Evolutionary conservation across 306 rosid species (phyloP), one percentile per base, ranked within the genome.

Genomic region (Purshia tridentata): DNA sequence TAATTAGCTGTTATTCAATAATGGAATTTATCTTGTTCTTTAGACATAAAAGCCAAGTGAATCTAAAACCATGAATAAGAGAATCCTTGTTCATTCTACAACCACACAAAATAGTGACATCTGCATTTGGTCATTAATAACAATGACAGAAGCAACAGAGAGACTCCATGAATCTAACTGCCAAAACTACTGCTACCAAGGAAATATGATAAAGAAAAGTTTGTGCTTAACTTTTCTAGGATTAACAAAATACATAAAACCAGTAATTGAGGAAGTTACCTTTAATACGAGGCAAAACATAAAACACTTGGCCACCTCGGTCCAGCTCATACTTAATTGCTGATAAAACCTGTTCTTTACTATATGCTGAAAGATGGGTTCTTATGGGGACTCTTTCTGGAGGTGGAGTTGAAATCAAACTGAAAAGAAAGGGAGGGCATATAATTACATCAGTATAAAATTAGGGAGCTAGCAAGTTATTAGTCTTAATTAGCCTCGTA

Each of bases 391-490:
- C 90, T 79, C 98, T 86, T 89, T 93, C 98, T 45, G 97, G 97
- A 64, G 98, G 98, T 70, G 98, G 96, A 79, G 98, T 93, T 56
- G 97, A 75, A 70, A 93, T 93, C 88, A 93, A 86, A 86, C 98
- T 93, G 92, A 72, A 86, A 76, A 47, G 44, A 42, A 62, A 45
- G 51, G 54, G 73, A 72, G 65, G 47, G 62, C 37, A 54, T 70
- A 67, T 67, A 67, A 51, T 51, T 65, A 61, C 72, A 65, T 73
- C 58, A 49, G 45, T 54, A 45, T 69, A 63, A 64, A 51, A 42
- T 77, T 77, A 49, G 49, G 70, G 65, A 74, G 56, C 75, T 73
- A 73, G 46, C 40, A 65, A 55, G 37, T n/a, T 48, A 66, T 66
- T 56, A 72, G 46, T 71, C 67, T 63, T 46, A 15, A 19, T 40